Evolutionary conservation across 1,284 basidiomycete genomes (phyloP), one percentile per base, ranked within the genome.

Genomic region (Melampsora larici-populina): DNA sequence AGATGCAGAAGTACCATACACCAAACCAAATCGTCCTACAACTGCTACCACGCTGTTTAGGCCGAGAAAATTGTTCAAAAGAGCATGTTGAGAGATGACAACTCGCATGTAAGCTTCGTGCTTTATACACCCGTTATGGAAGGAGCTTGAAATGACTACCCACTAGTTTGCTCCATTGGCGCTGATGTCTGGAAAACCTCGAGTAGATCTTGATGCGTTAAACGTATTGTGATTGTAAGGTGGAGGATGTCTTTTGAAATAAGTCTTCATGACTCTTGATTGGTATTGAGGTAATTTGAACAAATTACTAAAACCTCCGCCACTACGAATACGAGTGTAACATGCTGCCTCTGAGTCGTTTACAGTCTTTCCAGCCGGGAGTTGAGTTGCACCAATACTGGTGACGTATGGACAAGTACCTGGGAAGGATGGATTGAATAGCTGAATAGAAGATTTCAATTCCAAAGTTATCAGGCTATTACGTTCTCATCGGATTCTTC

Each of bases 271-370:
- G 18, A 84, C 86, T 3, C 77, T 43, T 2, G 86, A 80, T 82
- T 91, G 89, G 81, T 88, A 91, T 0, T 67, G 18, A 0, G 89
- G 89, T 13, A 87, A 86, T 29, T 84, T 33, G 83, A 89, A 90
- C 87, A 89, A 80, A 81, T 89, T 86, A 81, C 87, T 88, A 84
- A 90, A 90, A 2, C 90, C 90, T 76, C 90, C 90, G 9, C 90
- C 90, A 60, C 88, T 89, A 82, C 88, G 88, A 66, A 84, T 83
- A 24, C 85, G 84, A 72, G 84, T 82, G 78, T 84, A 81, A 77
- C 86, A 86, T 40, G 79, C 69, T 67, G 82, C 82, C 80, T 87
- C 87, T 6, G 85, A 85, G 46, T 85, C 83, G 0, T 82, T 82
- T 78, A 87, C 85, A 4, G 81, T 86, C 15, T 84, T 81, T 48